Evolutionary conservation across 208 protist genomes (phyloP).

Genomic region (Blastocrithidia nonstop): DNA sequence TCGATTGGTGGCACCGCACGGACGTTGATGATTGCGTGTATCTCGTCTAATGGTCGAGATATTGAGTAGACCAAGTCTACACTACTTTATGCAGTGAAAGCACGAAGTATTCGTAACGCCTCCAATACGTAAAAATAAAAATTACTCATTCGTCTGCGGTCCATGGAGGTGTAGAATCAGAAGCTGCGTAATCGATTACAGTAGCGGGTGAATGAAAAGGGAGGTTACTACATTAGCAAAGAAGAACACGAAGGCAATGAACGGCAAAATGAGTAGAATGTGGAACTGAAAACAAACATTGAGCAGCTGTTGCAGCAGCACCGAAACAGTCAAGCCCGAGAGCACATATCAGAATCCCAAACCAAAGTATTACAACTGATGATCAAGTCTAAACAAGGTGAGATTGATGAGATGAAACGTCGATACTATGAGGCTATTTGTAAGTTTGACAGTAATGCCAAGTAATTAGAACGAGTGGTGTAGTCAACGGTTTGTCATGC

Average conservation of each 20-base stretch:
- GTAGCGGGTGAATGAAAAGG: conserved; percentile 69
- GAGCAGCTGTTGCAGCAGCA: conserved; percentile 49
- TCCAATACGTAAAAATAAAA: conserved; percentile 73
- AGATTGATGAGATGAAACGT: conserved; percentile 48
- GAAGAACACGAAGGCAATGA: conserved; percentile 68
- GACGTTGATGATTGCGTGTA: conserved; percentile 92
- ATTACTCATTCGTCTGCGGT: conserved; percentile 58
- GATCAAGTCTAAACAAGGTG: conserved; percentile 69
- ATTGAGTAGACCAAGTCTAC: conserved; percentile 93
- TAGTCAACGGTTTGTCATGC: conserved; percentile 27
- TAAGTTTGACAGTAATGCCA: conserved; percentile 50
- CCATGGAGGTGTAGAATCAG: conserved; percentile 77
- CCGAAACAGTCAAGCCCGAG: conserved; percentile 37
- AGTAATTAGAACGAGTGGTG: conserved; percentile 36
- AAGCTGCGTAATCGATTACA: conserved; percentile 74
- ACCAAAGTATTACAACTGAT: conserved; percentile 30
- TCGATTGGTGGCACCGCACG: conserved; percentile 85
- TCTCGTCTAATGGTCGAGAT: conserved; percentile 86
- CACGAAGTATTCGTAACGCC: conserved; percentile 88
- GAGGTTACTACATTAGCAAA: conserved; percentile 67
- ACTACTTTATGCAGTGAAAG: conserved; percentile 92
- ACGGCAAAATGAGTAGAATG: conserved; percentile 33
- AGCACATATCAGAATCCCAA: conserved; percentile 71
- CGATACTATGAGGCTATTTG: conserved; percentile 60
- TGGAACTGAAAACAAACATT: conserved; percentile 29